These are phyloP conservation scores for Madurella mycetomatis DNA, from an alignment of 2,329 filamentous ascomycete species.

Conservation along the genomic window DNA sequence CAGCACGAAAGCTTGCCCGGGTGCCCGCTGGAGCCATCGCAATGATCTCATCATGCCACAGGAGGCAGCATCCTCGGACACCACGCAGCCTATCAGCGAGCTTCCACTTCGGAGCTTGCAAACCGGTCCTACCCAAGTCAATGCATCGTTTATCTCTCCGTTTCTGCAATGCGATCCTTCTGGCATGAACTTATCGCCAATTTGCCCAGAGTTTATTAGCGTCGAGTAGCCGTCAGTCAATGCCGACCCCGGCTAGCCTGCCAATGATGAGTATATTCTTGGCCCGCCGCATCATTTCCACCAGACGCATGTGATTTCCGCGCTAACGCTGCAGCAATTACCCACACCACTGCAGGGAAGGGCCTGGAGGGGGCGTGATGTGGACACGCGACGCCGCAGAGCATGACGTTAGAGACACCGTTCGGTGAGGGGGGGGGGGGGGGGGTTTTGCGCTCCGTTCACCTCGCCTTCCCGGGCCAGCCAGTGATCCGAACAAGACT, in stretches of 20 bases:
- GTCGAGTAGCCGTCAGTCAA: background rate
- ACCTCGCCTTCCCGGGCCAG: background rate
- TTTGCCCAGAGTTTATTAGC: background rate
- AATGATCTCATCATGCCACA: slow-evolving; percentile 31
- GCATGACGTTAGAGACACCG: background rate
- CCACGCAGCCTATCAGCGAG: slow-evolving; percentile 1
- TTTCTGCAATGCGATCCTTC: background rate
- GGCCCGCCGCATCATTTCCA: slow-evolving; percentile 2
- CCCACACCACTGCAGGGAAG: background rate
- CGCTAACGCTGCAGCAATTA: slow-evolving; percentile 14
- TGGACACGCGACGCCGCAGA: background rate
- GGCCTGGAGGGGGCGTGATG: background rate
- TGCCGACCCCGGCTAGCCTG: slow-evolving; percentile 4
- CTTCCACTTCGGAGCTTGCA: background rate
- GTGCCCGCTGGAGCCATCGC: slow-evolving; percentile 1
- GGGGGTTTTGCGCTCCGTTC: background rate
- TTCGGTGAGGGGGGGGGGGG: background rate
- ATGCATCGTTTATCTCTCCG: background rate
- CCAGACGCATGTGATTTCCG: slow-evolving; percentile 21
- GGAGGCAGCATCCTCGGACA: background rate
- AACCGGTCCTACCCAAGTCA: too few relatives aligned
- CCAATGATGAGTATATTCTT: slow-evolving; percentile 5
- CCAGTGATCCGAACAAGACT: background rate
- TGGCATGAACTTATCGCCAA: background rate
- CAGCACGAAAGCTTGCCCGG: background rate